Percentiles rank a stretch among this genome's conserved stretches.
Evolutionary conservation across 1,139 yeast species (phyloP).

Genomic region (Debaryomycetaceae sp.): DNA sequence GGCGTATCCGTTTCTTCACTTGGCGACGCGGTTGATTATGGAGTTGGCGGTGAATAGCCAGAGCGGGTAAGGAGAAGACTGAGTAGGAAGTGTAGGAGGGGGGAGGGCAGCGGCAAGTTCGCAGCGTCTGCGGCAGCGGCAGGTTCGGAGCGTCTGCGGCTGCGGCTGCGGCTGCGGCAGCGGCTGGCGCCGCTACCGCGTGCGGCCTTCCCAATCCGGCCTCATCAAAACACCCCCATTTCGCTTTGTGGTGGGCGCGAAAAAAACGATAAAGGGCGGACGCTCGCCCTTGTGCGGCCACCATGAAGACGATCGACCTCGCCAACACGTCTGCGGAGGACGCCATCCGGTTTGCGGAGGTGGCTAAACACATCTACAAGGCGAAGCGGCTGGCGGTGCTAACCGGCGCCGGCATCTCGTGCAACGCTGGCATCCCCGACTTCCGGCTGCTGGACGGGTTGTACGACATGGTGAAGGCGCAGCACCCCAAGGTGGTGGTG

Average conservation of each 20-base stretch:
- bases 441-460: slow-evolving; percentile 83
- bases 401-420: slow-evolving; percentile 95
- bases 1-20: slow-evolving; percentile 90
- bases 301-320: slow-evolving; percentile 35
- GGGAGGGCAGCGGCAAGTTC: not conserved
- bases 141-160: not conserved
- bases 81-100: not conserved
- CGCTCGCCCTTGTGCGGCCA: too few relatives aligned
- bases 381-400: slow-evolving; percentile 53
- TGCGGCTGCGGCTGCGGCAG: not conserved
- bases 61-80: slow-evolving; percentile 6
- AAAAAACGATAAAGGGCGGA: too few relatives aligned
- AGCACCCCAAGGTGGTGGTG: slow-evolving; percentile 57
- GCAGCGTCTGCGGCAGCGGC: not conserved
- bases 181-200: not conserved
- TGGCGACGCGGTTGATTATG: slow-evolving; percentile 91
- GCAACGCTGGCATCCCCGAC: slow-evolving; percentile 96
- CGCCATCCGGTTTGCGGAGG: slow-evolving; percentile 33
- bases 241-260: too few relatives aligned
- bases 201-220: not conserved
- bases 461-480: slow-evolving; percentile 65
- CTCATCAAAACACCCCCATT: slow-evolving; percentile 1
- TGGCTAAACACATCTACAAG: slow-evolving; percentile 40
- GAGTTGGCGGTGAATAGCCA: slow-evolving; percentile 79
- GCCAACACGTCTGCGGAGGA: slow-evolving; percentile 19